Evolutionary conservation across 495 filamentous ascomycete genomes (phyloP).

Genomic region (Thermochaetoides thermophila): DNA sequence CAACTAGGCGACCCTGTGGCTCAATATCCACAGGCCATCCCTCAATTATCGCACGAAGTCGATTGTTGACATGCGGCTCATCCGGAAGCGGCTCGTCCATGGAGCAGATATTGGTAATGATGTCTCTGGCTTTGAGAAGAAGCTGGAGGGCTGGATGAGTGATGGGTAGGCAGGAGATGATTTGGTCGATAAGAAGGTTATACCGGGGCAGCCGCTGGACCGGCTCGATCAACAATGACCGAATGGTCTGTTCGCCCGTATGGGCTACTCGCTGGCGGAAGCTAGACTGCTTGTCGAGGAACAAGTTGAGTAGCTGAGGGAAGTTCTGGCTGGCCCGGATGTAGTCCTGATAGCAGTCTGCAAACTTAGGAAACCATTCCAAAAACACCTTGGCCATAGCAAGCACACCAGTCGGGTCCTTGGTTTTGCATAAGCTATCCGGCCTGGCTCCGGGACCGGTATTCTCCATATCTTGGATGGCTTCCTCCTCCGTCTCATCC

Average conservation of each 20-base stretch:
- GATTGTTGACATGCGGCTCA: constrained; percentile 53
- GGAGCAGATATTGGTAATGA: constrained; percentile 89
- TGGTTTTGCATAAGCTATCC: constrained; percentile 38
- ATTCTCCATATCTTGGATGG: constrained; percentile 48
- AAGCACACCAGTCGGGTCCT: constrained; percentile 58
- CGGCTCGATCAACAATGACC: constrained; percentile 89
- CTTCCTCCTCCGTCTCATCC: constrained; percentile 71
- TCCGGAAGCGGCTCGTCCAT: constrained; percentile 55
- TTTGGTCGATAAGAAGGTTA: constrained; percentile 89
- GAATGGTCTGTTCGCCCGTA: constrained; percentile 78
- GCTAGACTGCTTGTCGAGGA: constrained; percentile 63
- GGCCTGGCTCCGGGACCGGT: constrained; percentile 22
- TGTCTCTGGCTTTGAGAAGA: constrained; percentile 73
- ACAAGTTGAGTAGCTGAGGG: constrained; percentile 58
- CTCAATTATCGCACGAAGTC: constrained; percentile 58
- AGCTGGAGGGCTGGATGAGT: constrained; percentile 66
- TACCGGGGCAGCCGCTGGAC: constrained; percentile 92
- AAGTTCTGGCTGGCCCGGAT: constrained; percentile 75
- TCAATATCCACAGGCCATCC: constrained; percentile 64
- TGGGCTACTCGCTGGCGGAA: constrained; percentile 66
- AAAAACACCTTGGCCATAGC: constrained; percentile 63
- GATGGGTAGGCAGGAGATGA: constrained; percentile 66
- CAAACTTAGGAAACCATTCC: constrained; percentile 84
- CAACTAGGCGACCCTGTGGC: constrained; percentile 66
- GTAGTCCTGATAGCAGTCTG: constrained; percentile 78